Conservation (phyloP, 306 rosid genomes). For the Vachellia collinsii region DNA sequence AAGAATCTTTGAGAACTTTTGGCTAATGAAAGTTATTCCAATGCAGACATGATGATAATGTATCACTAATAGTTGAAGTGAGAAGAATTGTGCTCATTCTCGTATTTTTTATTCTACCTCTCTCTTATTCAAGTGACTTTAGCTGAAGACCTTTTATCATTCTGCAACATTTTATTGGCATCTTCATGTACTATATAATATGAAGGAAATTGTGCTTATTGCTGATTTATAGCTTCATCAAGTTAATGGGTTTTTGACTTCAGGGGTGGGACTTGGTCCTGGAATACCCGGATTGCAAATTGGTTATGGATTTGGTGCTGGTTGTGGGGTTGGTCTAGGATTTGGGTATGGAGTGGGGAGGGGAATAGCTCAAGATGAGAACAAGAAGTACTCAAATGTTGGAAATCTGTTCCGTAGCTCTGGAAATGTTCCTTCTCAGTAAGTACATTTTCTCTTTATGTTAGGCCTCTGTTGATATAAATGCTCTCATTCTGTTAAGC, state of each 20-base stretch:
- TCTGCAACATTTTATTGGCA: neutral
- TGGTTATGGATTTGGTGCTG: slow-evolving; percentile 87
- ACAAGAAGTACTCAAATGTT: slow-evolving; percentile 67
- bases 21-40: slow-evolving; percentile 12
- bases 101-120: neutral
- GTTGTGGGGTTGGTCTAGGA: slow-evolving; percentile 89
- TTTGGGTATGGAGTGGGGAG: slow-evolving; percentile 92
- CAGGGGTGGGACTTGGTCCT: slow-evolving; percentile 89
- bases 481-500: slow-evolving; percentile 22
- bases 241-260: slow-evolving; percentile 26
- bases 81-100: neutral
- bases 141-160: neutral
- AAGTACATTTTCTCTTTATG: slow-evolving; percentile 42
- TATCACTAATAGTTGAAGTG: neutral
- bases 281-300: slow-evolving; percentile 88
- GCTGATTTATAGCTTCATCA: neutral
- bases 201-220: slow-evolving; percentile 8
- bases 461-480: neutral
- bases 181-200: neutral
- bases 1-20: slow-evolving; percentile 10
- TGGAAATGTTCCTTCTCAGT: slow-evolving; percentile 57
- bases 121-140: neutral
- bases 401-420: slow-evolving; percentile 55
- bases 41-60: neutral
- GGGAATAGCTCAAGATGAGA: slow-evolving; percentile 79